Conservation (phyloP, 371 early-diverging fungal species). For the Choanephora cucurbitarum region DNA sequence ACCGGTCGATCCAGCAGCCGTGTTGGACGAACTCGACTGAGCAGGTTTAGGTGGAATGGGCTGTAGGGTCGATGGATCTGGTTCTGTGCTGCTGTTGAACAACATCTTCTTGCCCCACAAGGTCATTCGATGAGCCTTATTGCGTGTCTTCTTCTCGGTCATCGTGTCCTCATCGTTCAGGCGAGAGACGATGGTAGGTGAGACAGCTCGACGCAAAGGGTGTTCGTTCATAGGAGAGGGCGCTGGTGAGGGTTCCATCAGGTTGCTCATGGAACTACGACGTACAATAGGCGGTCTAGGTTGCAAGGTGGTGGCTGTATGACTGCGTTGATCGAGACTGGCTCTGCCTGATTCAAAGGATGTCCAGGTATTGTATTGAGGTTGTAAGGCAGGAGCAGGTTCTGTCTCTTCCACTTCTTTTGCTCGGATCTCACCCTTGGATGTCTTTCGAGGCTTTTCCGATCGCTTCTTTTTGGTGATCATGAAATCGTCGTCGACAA, state of each 20-base stretch:
- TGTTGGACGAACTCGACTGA: slow-evolving; percentile 4
- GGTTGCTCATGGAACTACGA: slow-evolving; percentile 43
- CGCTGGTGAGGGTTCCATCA: slow-evolving; percentile 24
- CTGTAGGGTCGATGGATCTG: neutral
- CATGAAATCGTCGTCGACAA: slow-evolving; percentile 24
- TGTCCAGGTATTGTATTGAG: slow-evolving; percentile 9
- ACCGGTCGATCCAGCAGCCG: slow-evolving; percentile 11
- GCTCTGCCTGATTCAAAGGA: slow-evolving; percentile 6
- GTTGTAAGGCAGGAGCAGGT: slow-evolving; percentile 27
- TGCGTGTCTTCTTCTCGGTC: slow-evolving; percentile 44
- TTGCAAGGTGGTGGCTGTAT: slow-evolving; percentile 16
- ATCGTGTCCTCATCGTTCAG: no score
- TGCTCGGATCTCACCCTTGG: slow-evolving; percentile 43
- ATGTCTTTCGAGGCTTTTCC: slow-evolving; percentile 41
- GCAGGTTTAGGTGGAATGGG: slow-evolving; percentile 10
- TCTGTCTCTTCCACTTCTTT: no score
- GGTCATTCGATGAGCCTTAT: slow-evolving; percentile 53
- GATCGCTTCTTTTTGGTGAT: slow-evolving; percentile 16
- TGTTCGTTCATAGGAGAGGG: slow-evolving; percentile 2
- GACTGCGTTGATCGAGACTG: slow-evolving; percentile 12
- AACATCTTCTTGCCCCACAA: slow-evolving; percentile 56
- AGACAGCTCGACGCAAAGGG: slow-evolving; percentile 14
- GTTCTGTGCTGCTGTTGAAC: slow-evolving; percentile 14
- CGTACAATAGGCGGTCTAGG: slow-evolving; percentile 35
- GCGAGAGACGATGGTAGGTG: slow-evolving; percentile 14